Evolutionary conservation across 306 rosid genomes (phyloP), one percentile per base, ranked within the genome.

Genomic region (Calophaca sinica): DNA sequence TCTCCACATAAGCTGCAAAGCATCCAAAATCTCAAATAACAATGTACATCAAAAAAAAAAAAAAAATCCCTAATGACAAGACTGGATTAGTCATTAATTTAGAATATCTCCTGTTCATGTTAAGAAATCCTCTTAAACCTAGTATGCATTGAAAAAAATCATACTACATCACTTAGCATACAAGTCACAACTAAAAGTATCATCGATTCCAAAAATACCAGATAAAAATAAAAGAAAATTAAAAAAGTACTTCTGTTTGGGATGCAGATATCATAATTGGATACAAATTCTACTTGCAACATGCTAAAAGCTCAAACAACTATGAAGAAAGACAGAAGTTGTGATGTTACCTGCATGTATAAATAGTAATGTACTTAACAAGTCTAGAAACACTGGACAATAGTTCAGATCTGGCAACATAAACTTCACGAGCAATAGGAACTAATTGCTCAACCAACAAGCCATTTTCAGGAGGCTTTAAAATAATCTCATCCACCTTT

Each of bases 401-500:
- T 5, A 89, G 85, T 70, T 82, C 77, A 45, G 79, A 48, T 73
- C 90, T 86, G 61, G 90, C 92, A 73, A 87, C 81, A 87, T 70
- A 82, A 68, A 87, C 88, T 48, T 80, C 33, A 29, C 61, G 85
- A 44, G 92, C 96, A 74, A 81, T 41, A 62, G 90, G 92, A 81
- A 90, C 59, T 74, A 90, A 81, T 26, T 77, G 62, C 65, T 86
- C 64, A 45, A 87, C 85, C 85, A 84, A 53, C 80, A 90, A 63
- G 13, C 96, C 96, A 79, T 90, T 86, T 79, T 86, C 80, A 11
- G 92, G 96, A 79, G 90, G 89, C 28, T 54, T 67, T 26, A 87
- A 60, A 65, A 54, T 31, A 61, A 73, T 73, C 80, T 90, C 96
- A 28, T 72, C 73, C 50, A 68, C 89, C 3, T 45, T 76, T 75